Conservation (phyloP, 2,329 filamentous ascomycete genomes). For the Colletotrichum nymphaeae region DNA sequence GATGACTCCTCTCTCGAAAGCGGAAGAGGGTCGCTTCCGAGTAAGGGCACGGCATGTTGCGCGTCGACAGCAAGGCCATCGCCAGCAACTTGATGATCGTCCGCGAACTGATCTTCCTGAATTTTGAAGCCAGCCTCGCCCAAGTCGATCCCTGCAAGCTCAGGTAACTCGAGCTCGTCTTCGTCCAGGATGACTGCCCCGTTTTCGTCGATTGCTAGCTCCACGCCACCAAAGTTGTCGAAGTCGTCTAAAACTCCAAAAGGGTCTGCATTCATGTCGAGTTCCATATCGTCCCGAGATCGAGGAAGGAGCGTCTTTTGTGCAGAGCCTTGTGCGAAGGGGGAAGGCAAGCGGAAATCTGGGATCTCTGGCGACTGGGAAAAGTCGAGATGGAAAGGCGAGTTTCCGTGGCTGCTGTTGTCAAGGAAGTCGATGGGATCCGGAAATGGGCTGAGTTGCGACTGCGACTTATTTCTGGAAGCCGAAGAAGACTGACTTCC, state of each 20-base stretch:
- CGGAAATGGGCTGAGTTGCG: slow-evolving; percentile 56
- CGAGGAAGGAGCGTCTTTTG: slow-evolving; percentile 35
- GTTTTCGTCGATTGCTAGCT: slow-evolving; percentile 62
- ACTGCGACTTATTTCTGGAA: slow-evolving; percentile 43
- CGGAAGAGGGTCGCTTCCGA: not conserved
- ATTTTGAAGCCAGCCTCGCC: slow-evolving; percentile 25
- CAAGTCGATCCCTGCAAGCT: slow-evolving; percentile 43
- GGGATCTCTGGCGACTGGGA: slow-evolving; percentile 42
- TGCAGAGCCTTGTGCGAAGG: slow-evolving; percentile 45
- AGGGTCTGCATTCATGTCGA: slow-evolving; percentile 39
- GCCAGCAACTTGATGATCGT: not conserved
- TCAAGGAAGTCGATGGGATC: not conserved
- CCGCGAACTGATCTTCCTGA: slow-evolving; percentile 19
- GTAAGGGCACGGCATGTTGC: not conserved
- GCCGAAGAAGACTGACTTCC: slow-evolving; percentile 48
- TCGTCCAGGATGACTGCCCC: slow-evolving; percentile 60
- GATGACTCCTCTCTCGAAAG: not conserved
- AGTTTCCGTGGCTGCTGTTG: slow-evolving; percentile 36
- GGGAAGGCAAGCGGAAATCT: slow-evolving; percentile 47
- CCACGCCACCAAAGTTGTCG: slow-evolving; percentile 52
- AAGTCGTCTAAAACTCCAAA: slow-evolving; percentile 53
- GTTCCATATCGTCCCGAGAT: slow-evolving; percentile 2
- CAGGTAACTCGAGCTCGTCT: slow-evolving; percentile 57
- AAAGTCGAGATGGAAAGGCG: slow-evolving; percentile 45
- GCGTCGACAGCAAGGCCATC: not conserved